Evolutionary conservation across 352 stramenopile species (phyloP).

Genomic region (Globisporangium recalcitrans): DNA sequence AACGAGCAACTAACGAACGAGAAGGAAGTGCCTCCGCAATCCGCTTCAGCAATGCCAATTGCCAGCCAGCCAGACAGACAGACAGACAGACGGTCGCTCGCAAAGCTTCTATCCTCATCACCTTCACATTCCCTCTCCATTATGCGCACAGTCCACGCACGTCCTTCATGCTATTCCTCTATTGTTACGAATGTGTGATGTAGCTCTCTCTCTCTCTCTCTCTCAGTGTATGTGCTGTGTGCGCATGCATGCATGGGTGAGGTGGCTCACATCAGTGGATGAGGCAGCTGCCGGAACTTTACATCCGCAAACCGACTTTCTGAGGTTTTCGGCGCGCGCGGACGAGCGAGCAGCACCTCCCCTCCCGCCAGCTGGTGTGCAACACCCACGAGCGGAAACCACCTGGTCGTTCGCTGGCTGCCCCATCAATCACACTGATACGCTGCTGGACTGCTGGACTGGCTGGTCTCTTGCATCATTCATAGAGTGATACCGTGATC

Average conservation of each 20-base stretch:
- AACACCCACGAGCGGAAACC: slow-evolving; percentile 3
- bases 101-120: neutral
- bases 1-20: no score
- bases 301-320: slow-evolving; percentile 10
- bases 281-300: neutral
- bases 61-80: no score
- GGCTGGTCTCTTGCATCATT: slow-evolving; percentile 7
- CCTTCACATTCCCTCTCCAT: neutral
- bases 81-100: no score
- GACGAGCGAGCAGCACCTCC: no score
- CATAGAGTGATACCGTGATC: neutral
- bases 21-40: slow-evolving; percentile 3
- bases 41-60: no score
- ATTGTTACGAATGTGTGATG: neutral
- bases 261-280: neutral
- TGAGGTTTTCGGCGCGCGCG: slow-evolving; percentile 1
- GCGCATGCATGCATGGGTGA: no score
- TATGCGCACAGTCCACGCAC: neutral
- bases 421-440: slow-evolving; percentile 7
- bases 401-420: neutral
- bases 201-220: neutral
- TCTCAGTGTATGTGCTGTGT: neutral
- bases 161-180: neutral
- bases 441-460: neutral
- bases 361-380: slow-evolving; percentile 1